Base-by-base conservation (phyloP, 164 flowering plant genomes). In the Magnolia kwangsiensis region DNA sequence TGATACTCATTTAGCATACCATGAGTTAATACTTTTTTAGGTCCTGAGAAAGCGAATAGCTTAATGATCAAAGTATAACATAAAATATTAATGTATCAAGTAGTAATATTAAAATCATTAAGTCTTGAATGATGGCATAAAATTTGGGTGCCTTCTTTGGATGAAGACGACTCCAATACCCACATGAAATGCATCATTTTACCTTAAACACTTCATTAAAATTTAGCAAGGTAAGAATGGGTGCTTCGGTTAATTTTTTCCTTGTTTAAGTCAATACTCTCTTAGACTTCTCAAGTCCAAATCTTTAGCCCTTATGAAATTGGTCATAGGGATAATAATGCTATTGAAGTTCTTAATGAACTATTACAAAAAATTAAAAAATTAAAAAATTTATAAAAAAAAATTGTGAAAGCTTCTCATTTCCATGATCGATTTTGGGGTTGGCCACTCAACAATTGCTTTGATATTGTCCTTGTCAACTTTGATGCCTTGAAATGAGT, bases 371-470 rank as follows among this genome's bases (percentile, higher is more conserved):
- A 1, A 74, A 8, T 3, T 9, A 0, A 1, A 37, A 49, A 1
- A 24, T n/a, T n/a, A n/a, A n/a, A n/a, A n/a, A n/a, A n/a, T n/a
- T n/a, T n/a, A 74, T 0, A 55, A 2, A 3, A 51, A 55, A 0
- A 20, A 18, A 0, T 68, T 51, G n/a, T 74, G 76, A 24, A 74
- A 74, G 14, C 76, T 74, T 27, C 76, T 19, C 8, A 63, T 68
- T 7, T 74, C 69, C 0, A 7, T 14, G 8, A 67, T 2, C 5
- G 49, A 49, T 20, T 16, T 16, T 20, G 73, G 61, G 5, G 3
- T 19, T 11, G 55, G 73, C 73, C 59, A 71, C 20, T 71, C 73
- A 0, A 71, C 21, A 49, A 71, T 49, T 0, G 61, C 58, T 16
- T 20, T 4, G 27, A 51, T 58, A 24, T 71, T 71, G 7, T 49